These are phyloP conservation scores for Colletotrichum cordylinicola DNA, from an alignment of 2,329 filamentous ascomycete species.

Conservation along the genomic window DNA sequence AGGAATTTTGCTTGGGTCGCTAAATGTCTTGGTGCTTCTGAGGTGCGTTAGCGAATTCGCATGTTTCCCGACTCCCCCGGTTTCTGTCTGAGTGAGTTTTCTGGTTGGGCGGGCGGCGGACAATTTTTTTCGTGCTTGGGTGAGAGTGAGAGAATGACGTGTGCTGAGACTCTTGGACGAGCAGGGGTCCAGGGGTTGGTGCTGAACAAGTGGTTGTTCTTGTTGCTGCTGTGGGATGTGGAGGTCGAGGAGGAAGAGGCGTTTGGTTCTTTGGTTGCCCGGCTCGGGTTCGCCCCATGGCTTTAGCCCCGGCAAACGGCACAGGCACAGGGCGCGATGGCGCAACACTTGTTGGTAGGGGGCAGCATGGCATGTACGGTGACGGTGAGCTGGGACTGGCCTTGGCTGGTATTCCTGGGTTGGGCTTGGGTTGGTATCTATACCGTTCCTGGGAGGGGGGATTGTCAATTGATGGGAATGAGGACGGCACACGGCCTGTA, in stretches of 20 bases:
- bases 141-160: not conserved
- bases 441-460: not conserved
- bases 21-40: not conserved
- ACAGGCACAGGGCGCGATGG: not conserved
- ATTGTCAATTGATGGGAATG: not conserved
- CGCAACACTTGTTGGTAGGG: not conserved
- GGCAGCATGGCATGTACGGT: not conserved
- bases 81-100: not conserved
- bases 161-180: not conserved
- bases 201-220: not conserved
- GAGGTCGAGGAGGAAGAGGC: not conserved
- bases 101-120: not conserved
- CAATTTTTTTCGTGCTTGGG: not conserved
- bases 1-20: not conserved
- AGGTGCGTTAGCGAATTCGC: not conserved
- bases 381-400: not conserved
- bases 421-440: not conserved
- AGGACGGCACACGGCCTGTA: not conserved
- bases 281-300: slow-evolving; percentile 11
- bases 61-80: not conserved
- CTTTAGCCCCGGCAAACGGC: not conserved
- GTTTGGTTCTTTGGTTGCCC: not conserved
- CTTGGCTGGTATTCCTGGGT: not conserved
- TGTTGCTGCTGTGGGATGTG: not conserved
- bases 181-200: not conserved